These are phyloP conservation scores for Luzula sylvatica DNA, from an alignment of 176 grass and related monocot species.

Conservation along the genomic window DNA sequence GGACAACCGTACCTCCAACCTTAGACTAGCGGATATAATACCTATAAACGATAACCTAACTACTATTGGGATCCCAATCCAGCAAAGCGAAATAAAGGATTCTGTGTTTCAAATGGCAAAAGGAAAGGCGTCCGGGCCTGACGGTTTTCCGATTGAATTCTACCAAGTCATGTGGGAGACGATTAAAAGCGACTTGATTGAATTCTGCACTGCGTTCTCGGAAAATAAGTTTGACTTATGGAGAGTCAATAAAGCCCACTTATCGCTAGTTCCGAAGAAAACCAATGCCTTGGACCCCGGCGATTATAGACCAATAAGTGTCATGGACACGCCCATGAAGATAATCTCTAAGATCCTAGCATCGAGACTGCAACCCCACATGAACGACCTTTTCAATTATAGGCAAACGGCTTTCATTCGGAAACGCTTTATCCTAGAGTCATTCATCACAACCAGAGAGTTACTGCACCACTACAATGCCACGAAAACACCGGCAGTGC, in stretches of 20 bases:
- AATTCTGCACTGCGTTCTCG: background rate
- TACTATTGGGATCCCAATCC: background rate
- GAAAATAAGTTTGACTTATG: background rate
- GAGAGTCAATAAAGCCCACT: background rate
- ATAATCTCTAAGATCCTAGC: no score
- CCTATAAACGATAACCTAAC: no score
- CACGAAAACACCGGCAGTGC: no score
- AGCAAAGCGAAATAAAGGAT: background rate
- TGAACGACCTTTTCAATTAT: no score
- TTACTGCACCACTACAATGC: no score
- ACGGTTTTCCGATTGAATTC: background rate
- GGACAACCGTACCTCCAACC: no score
- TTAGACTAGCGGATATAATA: no score
- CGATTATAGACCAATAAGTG: background rate
- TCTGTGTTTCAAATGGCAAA: background rate
- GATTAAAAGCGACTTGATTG: background rate
- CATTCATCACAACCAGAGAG: no score
- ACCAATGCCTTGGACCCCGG: background rate
- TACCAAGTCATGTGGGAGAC: background rate
- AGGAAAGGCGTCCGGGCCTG: background rate
- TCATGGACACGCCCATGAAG: no score
- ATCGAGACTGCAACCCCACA: no score
- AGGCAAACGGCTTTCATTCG: no score
- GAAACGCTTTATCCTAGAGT: no score
- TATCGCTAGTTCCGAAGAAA: background rate